Base-by-base conservation (phyloP, 257 asterid genomes). In the Solanum verrucosum region DNA sequence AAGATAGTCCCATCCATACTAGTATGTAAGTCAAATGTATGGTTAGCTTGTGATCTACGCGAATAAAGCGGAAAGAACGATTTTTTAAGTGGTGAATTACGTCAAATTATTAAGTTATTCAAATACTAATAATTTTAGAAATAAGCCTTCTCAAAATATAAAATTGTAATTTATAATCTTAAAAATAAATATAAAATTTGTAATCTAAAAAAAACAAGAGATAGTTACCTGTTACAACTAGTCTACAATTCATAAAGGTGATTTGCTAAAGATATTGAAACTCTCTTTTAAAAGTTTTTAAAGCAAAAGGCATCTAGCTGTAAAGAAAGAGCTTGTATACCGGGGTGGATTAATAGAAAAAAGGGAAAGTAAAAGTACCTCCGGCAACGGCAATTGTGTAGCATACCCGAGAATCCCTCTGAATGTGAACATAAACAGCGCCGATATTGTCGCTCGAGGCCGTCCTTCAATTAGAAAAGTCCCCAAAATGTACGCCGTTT, bases 341-440 rank as follows among this genome's bases (percentile, higher is more conserved):
- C 0, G 21, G 3, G 42, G 29, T 33, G 23, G 70, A 29, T 27
- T 63, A 52, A 52, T 52, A 52, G 60, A 23, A 25, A 79, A 25
- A 49, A 82, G 7, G 18, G 11, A 56, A 59, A 33, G 37, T 35
- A 63, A 63, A 84, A 9, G 37, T 60, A 88, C 90, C 90, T 88
- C 88, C 5, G 90, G 90, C 82, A 88, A 84, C 9, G 90, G 90
- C 46, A 88, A 31, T 25, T 88, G 88, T 3, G 90, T 88, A 33
- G 88, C 73, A 75, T 88, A 88, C 21, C 90, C 90, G 29, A 88
- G 90, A 88, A 88, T 85, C 18, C 90, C 88, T 31, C 88, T 73
- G 60, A 73, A 88, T 3, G 90, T 88, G 52, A 88, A 84, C 90
- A 88, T 84, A 70, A 88, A 88, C 73, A 84, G 27, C 27, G 90